Evolutionary conservation across 2,329 filamentous ascomycete genomes (phyloP), one percentile per base, ranked within the genome.

Genomic region (Fusarium pseudoanthophilum): DNA sequence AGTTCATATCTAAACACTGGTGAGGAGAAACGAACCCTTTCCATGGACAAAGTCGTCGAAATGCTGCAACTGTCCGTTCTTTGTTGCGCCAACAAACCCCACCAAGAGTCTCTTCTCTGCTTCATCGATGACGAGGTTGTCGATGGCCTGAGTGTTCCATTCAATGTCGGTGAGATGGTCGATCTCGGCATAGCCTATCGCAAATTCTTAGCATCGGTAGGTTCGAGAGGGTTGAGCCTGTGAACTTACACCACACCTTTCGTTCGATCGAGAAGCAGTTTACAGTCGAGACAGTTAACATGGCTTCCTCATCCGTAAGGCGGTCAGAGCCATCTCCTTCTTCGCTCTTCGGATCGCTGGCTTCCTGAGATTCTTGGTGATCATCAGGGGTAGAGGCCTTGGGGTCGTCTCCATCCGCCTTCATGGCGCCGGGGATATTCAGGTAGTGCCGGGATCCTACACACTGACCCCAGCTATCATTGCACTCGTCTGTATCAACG

Each of bases 301-400:
- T 32, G 10, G 67, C 66, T n/a, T 74, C 51, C 9, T 55, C 36
- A 21, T 71, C 59, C 2, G 55, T 71, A 46, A 48, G 68, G 24
- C 15, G 7, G 4, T 18, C 15, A 14, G 36, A 24, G 4, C 14
- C 21, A 1, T 20, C 30, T 15, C 13, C 18, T 30, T 9, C 4
- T 9, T 37, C 24, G 1, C 4, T 37, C 21, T 43, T 9, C 4
- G n/a, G 32, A 20, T 32, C 20, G 3, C 13, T 20, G 10, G 21
- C 16, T 13, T 43, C 18, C 24, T 55, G 11, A 20, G 20, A 6
- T 6, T 48, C 32, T 24, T 40, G 20, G 15, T 8, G 28, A 3
- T n/a, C 15, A 9, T 6, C 11, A 30, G 14, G 5, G 4, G 10
- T 18, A 18, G 45, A 14, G 2, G 11, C 13, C 24, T 30, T 45